Conservation (phyloP, 805 yeast genomes). For the Metschnikowia cubensis region DNA sequence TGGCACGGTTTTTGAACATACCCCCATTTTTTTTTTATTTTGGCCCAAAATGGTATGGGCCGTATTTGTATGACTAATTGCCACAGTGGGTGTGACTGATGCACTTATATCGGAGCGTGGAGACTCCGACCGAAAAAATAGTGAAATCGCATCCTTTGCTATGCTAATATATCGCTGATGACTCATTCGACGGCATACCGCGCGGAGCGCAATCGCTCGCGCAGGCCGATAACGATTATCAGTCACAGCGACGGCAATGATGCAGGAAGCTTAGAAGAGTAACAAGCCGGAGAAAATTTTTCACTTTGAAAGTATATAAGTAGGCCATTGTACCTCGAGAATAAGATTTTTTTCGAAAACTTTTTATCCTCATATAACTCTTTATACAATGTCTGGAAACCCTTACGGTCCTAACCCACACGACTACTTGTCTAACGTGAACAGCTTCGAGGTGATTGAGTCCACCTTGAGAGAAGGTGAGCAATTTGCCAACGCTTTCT, state of each 20-base stretch:
- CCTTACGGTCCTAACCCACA: slow-evolving; percentile 60
- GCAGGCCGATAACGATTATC: slow-evolving; percentile 16
- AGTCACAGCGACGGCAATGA: slow-evolving; percentile 11
- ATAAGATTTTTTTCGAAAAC: neutral
- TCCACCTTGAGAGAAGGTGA: slow-evolving; percentile 62
- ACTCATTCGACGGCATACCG: slow-evolving; percentile 14
- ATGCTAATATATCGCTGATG: slow-evolving; percentile 13
- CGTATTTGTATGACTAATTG: neutral
- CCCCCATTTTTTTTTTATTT: too few relatives aligned
- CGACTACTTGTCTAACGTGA: slow-evolving; percentile 53
- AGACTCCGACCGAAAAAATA: neutral
- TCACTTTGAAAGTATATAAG: slow-evolving; percentile 13
- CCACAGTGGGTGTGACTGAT: neutral
- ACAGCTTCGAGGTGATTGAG: slow-evolving; percentile 51
- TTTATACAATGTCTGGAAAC: slow-evolving; percentile 26
- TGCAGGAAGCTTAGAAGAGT: slow-evolving; percentile 14
- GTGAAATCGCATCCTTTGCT: slow-evolving; percentile 2
- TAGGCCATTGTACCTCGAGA: neutral
- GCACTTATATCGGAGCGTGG: neutral
- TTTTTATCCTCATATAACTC: neutral
- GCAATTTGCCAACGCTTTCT: slow-evolving; percentile 61
- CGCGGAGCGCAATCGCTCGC: slow-evolving; percentile 9
- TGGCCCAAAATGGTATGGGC: neutral
- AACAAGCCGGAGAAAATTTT: slow-evolving; percentile 15
- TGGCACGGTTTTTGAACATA: neutral